Conservation (phyloP, 2,329 filamentous ascomycete genomes). For the Geosmithia flava region DNA sequence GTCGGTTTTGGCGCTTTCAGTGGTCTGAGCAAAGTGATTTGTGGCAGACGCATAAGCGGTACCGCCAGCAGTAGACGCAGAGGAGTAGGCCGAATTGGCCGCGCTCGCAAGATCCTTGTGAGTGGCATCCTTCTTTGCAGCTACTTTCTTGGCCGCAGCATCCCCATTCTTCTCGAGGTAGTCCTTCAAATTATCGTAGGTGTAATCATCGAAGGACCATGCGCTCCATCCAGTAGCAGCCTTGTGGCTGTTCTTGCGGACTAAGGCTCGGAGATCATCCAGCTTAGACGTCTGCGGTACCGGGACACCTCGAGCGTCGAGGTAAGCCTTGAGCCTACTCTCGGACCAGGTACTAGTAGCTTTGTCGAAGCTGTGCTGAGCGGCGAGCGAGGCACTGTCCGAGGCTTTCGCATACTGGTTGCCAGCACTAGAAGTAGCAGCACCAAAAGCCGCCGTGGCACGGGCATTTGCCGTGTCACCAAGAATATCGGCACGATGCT, state of each 20-base stretch:
- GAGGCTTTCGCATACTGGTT: conserved; percentile 71
- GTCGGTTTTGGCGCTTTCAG: conserved; percentile 49
- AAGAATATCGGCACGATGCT: conserved; percentile 63
- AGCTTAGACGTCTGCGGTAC: conserved; percentile 60
- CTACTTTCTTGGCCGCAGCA: conserved; percentile 42
- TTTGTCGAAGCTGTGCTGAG: conserved; percentile 54
- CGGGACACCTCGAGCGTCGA: conserved; percentile 65
- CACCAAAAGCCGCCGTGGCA: conserved; percentile 50
- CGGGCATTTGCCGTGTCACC: conserved; percentile 50
- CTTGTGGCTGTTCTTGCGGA: conserved; percentile 62
- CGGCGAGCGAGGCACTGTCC: conserved; percentile 48
- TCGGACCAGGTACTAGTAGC: conserved; percentile 57
- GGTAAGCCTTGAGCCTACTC: conserved; percentile 63
- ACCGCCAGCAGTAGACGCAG: conserved; percentile 46
- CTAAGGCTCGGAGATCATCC: conserved; percentile 61
- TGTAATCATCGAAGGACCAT: conserved; percentile 74
- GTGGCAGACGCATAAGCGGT: conserved; percentile 54
- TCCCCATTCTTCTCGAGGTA: conserved; percentile 42
- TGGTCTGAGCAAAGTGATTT: conserved; percentile 55
- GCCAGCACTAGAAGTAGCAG: conserved; percentile 61
- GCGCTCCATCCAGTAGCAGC: conserved; percentile 54
- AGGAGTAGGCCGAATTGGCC: conserved; percentile 46
- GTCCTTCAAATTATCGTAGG: conserved; percentile 53
- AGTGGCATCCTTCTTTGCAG: conserved; percentile 49
- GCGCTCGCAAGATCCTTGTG: conserved; percentile 63